These are phyloP conservation scores for Fistulina hepatica DNA, from an alignment of 1,284 basidiomycete species.

Conservation along the genomic window DNA sequence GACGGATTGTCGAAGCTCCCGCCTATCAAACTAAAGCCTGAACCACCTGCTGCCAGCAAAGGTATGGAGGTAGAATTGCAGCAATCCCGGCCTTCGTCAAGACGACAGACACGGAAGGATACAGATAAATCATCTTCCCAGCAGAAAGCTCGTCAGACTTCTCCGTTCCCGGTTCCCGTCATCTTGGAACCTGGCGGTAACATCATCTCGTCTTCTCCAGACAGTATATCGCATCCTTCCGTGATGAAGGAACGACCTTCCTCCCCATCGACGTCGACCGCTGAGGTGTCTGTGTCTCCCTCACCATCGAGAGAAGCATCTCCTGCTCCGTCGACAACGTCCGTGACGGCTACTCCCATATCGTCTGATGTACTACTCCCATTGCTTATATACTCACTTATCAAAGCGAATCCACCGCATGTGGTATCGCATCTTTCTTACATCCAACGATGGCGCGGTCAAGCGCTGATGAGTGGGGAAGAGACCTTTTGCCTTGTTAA, in stretches of 20 bases:
- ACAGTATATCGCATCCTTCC: neutral
- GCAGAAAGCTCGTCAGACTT: slow-evolving; percentile 1
- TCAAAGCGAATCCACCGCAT: slow-evolving; percentile 78
- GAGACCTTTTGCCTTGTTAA: slow-evolving; percentile 90
- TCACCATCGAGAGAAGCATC: slow-evolving; percentile 2
- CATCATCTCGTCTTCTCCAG: neutral
- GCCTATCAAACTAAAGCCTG: slow-evolving; percentile 51
- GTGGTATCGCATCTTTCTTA: slow-evolving; percentile 82
- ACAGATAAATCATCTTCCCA: slow-evolving; percentile 4
- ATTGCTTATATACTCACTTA: slow-evolving; percentile 83
- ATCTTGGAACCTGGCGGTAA: neutral
- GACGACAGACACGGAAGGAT: neutral
- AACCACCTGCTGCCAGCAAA: slow-evolving; percentile 27
- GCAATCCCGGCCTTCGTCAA: neutral
- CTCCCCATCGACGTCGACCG: neutral
- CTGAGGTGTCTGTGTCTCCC: slow-evolving; percentile 6
- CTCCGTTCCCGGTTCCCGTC: slow-evolving; percentile 3
- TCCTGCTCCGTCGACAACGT: slow-evolving; percentile 1
- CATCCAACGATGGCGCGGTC: slow-evolving; percentile 79
- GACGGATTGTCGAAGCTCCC: slow-evolving; percentile 62
- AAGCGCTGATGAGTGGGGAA: slow-evolving; percentile 60
- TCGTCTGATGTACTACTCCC: slow-evolving; percentile 79
- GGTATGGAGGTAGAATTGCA: slow-evolving; percentile 1
- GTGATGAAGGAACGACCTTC: neutral
- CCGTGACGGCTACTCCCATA: slow-evolving; percentile 30